Base-by-base conservation (phyloP, 257 asterid genomes). In the Fraxinus quadrangulata region DNA sequence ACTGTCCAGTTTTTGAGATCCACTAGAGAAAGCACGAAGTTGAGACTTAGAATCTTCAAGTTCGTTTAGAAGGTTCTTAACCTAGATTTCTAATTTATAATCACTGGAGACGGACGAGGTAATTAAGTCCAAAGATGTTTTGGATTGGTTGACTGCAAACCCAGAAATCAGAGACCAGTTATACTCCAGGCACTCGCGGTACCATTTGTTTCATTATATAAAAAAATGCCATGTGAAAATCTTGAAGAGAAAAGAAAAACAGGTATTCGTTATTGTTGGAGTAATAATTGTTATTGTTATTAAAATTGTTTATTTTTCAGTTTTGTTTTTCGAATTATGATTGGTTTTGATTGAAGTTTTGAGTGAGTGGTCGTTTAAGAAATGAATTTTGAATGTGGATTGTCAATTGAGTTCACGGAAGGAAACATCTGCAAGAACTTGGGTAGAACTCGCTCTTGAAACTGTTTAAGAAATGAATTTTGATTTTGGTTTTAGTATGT, bases 151-250 rank as follows among this genome's bases (percentile, higher is more conserved):
- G 19, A 85, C 90, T 39, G 90, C 83, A 19, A 92, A 92, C 79
- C 92, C 94, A 14, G 91, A 88, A 39, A 86, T 94, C 78, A 88
- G 94, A 77, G 94, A 94, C 70, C 91, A 88, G 67, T 83, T 94
- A 83, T 92, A 88, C 81, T 78, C 95, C 11, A 84, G 93, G 76
- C 98, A 94, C 84, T 94, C 98, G 3, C 97, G 97, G 72, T 94
- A 94, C 87, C 98, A 94, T 84, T 84, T 94, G 93, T 87, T 87
- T 89, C 98, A 94, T 83, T 94, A 94, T 80, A 88, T 94, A 40
- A 94, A 94, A 82, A 94, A 94, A 81, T 94, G 97, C 77, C 99
- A 94, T 83, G 87, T 94, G 79, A 92, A 94, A 86, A 88, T 94
- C 80, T 76, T 94, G 87, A 94, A 92, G 89, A 83, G 95, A 70